Evolutionary conservation across 2,329 filamentous ascomycete genomes (phyloP), one percentile per base, ranked within the genome.

Genomic region (Diaporthe ampelina): DNA sequence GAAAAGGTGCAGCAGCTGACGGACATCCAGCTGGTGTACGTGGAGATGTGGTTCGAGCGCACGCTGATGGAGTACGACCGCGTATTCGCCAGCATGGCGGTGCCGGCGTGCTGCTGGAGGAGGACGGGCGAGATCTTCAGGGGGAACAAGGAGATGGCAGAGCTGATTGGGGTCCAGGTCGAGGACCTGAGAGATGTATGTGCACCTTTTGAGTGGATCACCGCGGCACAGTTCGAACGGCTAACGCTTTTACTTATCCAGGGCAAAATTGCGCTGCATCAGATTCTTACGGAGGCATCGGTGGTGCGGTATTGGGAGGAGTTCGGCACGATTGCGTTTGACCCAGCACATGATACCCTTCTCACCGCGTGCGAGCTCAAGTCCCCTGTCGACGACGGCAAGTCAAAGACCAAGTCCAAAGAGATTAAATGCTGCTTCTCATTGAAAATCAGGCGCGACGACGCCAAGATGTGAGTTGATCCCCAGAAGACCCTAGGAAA

Each of bases 11-110:
- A 98, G 77, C 92, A 89, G 45, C 87, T 98, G 81, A 98, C 94
- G 2, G 97, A 99, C 83, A 94, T 98, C 82, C 95, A 99, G 83
- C 90, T 99, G 35, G 93, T 98, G 37, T 91, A 95, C 74, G 96
- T 98, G 15, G 97, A 99, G 84, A 98, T 98, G 95, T 98, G 97
- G 96, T 98, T 99, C 81, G 97, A 99, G 83, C 92, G 94, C 80
- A 97, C 94, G 77, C 85, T 99, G 78, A 97, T 98, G 94, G 97
- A 98, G 81, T 98, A 98, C 80, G 97, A 99, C 81, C 94, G 97
- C 43, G 95, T 99, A 1, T 99, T 99, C 85, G 97, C 97, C 2
- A 97, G 95, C 82, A 99, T 99, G 97, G 97, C 97, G 2, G 96
- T 99, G 76, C 97, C 97, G 0, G 97, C 97, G 19, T 99, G 97